A percentile compares a stretch with the other conserved stretches of the same genome.
phyloP scores from a whole-genome alignment of 1,284 basidiomycete genomes.

The Kwoniella shivajii region DNA sequence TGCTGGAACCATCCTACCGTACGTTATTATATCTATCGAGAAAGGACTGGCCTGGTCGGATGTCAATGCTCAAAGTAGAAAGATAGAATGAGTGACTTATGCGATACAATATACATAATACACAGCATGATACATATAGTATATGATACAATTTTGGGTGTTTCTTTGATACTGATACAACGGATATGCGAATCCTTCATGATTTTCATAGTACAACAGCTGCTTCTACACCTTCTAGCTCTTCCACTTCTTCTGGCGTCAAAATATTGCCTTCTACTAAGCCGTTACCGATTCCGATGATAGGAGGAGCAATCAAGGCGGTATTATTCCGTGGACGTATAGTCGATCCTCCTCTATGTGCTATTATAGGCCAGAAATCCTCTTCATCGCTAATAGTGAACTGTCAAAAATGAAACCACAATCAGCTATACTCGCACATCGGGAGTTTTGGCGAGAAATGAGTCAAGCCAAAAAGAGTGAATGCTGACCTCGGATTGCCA shows the following conservation, averaged over 20 bases:
- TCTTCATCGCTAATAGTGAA: constrained; percentile 30
- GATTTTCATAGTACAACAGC: constrained; percentile 20
- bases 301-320: not conserved
- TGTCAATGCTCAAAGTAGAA: too few relatives aligned
- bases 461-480: not conserved
- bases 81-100: not conserved
- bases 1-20: constrained; percentile 17
- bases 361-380: constrained; percentile 38
- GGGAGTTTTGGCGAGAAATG: too few relatives aligned
- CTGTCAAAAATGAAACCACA: constrained; percentile 5
- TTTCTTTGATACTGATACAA: not conserved
- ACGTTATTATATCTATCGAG: constrained; percentile 21
- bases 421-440: not conserved
- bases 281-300: too few relatives aligned
- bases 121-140: too few relatives aligned
- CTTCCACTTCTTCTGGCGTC: constrained; percentile 24
- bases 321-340: not conserved
- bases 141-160: too few relatives aligned
- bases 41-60: too few relatives aligned
- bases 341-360: constrained; percentile 10
- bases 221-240: constrained; percentile 34
- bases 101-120: not conserved
- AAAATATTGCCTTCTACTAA: not conserved
- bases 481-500: constrained; percentile 27
- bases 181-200: not conserved